These are phyloP conservation scores for Cercospora nicotianae DNA, from an alignment of 2,329 filamentous ascomycete species.

Conservation along the genomic window DNA sequence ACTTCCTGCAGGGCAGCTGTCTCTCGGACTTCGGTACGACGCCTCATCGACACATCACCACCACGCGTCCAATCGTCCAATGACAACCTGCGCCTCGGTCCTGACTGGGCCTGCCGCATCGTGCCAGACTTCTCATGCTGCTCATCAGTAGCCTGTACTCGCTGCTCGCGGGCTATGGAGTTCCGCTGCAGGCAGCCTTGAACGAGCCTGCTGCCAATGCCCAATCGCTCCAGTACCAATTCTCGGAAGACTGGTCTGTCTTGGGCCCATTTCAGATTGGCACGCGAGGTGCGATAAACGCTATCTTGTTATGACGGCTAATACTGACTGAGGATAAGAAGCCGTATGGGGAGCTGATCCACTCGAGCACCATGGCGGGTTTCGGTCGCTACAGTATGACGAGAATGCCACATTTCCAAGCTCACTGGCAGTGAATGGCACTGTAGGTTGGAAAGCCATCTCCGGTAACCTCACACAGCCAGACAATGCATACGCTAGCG, in stretches of 20 bases:
- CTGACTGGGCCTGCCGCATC: background rate
- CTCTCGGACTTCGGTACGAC: background rate
- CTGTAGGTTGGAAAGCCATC: slow-evolving; percentile 50
- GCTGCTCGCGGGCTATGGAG: background rate
- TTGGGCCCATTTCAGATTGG: slow-evolving; percentile 61
- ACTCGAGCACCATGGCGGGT: slow-evolving; percentile 55
- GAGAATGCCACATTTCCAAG: slow-evolving; percentile 48
- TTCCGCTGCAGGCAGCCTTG: background rate
- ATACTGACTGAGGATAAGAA: slow-evolving; percentile 43
- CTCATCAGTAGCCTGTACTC: slow-evolving; percentile 3
- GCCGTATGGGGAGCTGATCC: slow-evolving; percentile 61
- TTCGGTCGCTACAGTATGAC: slow-evolving; percentile 49
- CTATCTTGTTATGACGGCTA: background rate
- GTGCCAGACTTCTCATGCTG: background rate
- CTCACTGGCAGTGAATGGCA: slow-evolving; percentile 54
- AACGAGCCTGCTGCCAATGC: background rate
- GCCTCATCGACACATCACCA: slow-evolving; percentile 1
- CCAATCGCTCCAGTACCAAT: slow-evolving; percentile 4
- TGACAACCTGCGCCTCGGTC: background rate
- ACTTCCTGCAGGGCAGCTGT: background rate
- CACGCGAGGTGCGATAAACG: slow-evolving; percentile 52
- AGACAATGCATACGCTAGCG: slow-evolving; percentile 37
- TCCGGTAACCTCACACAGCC: slow-evolving; percentile 37
- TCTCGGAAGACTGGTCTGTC: slow-evolving; percentile 32
- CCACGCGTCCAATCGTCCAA: slow-evolving; percentile 1